phyloP scores from a whole-genome alignment of 192 early-diverging fungal genomes.

The Mortierella hygrophila region DNA sequence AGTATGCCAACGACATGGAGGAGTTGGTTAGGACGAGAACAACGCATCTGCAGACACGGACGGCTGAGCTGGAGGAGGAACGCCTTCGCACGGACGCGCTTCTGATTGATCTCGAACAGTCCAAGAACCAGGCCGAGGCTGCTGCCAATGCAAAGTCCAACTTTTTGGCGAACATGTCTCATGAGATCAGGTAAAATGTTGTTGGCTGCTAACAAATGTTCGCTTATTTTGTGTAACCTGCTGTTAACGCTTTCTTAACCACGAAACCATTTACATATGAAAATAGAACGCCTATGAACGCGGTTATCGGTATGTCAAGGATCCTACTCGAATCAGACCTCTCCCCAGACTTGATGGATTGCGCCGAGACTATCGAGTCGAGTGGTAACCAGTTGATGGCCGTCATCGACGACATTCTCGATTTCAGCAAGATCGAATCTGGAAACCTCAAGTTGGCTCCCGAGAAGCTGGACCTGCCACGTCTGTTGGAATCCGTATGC shows the following conservation, averaged over 20 bases:
- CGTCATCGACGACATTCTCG: constrained; percentile 81
- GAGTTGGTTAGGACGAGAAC: constrained; percentile 46
- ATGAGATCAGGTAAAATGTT: constrained; percentile 51
- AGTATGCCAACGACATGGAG: constrained; percentile 57
- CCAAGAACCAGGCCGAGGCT: constrained; percentile 60
- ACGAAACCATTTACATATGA: background rate
- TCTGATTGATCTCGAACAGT: constrained; percentile 42
- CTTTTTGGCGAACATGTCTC: constrained; percentile 84
- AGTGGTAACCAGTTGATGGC: constrained; percentile 49
- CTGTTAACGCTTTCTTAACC: background rate
- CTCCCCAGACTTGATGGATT: constrained; percentile 73
- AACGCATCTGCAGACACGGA: constrained; percentile 45
- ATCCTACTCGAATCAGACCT: constrained; percentile 77
- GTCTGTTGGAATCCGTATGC: constrained; percentile 31
- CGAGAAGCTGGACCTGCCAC: constrained; percentile 67
- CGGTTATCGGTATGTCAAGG: constrained; percentile 75
- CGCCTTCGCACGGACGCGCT: constrained; percentile 40
- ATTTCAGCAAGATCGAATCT: constrained; percentile 83
- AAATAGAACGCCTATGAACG: constrained; percentile 82
- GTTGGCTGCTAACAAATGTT: too few species aligned
- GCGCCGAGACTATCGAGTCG: constrained; percentile 47
- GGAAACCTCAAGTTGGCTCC: constrained; percentile 75
- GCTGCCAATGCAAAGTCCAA: constrained; percentile 54
- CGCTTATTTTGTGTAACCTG: background rate
- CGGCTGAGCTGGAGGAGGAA: constrained; percentile 54